Percentiles rank a stretch among this genome's conserved stretches.
phyloP scores from a whole-genome alignment of 257 asterid genomes.

The Linderniella brevidens region DNA sequence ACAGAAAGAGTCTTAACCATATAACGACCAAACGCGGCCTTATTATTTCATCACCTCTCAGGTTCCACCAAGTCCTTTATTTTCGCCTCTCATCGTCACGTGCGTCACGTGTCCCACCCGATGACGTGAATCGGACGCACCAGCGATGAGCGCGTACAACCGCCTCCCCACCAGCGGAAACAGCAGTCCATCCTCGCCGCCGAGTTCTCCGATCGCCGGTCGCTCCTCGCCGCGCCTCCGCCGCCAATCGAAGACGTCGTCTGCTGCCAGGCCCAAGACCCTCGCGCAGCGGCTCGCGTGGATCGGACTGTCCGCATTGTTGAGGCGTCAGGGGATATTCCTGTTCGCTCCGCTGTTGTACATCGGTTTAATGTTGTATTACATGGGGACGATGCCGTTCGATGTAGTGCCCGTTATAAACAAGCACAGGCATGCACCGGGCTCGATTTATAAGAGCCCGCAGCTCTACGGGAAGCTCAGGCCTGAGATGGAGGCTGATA shows the following conservation, averaged over 20 bases:
- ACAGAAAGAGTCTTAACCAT: too few species aligned
- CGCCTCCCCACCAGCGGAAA: constrained; percentile 96
- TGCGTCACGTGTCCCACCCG: too few species aligned
- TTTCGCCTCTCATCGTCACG: too few species aligned
- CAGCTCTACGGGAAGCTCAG: constrained; percentile 58
- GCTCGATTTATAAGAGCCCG: constrained; percentile 84
- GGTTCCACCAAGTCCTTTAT: too few species aligned
- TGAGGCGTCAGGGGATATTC: constrained; percentile 78
- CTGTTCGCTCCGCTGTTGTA: constrained; percentile 79
- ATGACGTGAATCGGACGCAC: too few species aligned
- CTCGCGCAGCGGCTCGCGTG: constrained; percentile 51
- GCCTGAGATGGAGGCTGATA: constrained; percentile 59
- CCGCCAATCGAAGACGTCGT: constrained; percentile 29
- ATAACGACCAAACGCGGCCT: too few species aligned
- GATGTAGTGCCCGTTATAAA: constrained; percentile 45
- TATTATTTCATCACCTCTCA: too few species aligned
- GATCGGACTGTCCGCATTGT: constrained; percentile 47
- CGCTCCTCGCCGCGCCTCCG: constrained; percentile 69
- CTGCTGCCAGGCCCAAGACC: constrained; percentile 35
- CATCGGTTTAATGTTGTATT: constrained; percentile 71
- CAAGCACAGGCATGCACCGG: constrained; percentile 44
- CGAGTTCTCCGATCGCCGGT: constrained; percentile 54
- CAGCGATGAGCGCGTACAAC: constrained; percentile 76
- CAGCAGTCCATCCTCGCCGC: constrained; percentile 79
- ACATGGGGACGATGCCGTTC: constrained; percentile 90